Base-by-base conservation (phyloP, 2,329 filamentous ascomycete genomes). In the Reticulascus tulasneorum region DNA sequence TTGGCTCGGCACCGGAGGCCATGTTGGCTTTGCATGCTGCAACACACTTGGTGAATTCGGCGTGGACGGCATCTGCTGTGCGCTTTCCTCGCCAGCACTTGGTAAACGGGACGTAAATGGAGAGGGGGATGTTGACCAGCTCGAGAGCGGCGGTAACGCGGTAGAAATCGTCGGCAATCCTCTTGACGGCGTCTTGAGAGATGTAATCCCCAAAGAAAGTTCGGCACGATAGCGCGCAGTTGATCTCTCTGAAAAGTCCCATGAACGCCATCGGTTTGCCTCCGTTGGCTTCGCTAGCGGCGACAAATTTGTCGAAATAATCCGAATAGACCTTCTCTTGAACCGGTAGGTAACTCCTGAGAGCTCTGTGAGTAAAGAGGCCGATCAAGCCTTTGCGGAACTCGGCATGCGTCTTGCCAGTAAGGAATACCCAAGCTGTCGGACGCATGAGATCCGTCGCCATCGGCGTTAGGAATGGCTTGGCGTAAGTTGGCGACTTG, bases 141-240 rank as follows among this genome's bases (percentile, higher is more conserved):
- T 90, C 85, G 27, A 90, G 72, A 1, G 86, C 84, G 16, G 80
- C 84, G 5, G 85, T 90, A 49, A 85, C 83, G 41, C 80, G 69
- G 59, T 87, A 89, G 59, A 85, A 90, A 59, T 90, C 84, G 52
- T 88, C 79, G 13, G 84, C 81, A 39, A 90, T 85, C 57, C 74
- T 82, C 66, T 85, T 81, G 38, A 90, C 76, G 5, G 77, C 73
- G 41, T 79, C 75, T 27, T 86, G 75, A 8, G 77, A 77, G 59
- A 88, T 86, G 65, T 89, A 89, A 62, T 87, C 75, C 17, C 86
- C 85, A 29, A 88, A 84, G 53, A 90, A 90, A 8, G 85, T 89
- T 30, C 84, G 76, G 64, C 83, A 86, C 7, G 84, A 87, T 3
- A 89, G 64, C 5, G 85, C 85, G 53, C 82, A 86, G 68, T 87